Evolutionary conservation across 2,329 filamentous ascomycete species (phyloP), one percentile per base, ranked within the genome.

Genomic region (Aspergillus pseudoglaucus): DNA sequence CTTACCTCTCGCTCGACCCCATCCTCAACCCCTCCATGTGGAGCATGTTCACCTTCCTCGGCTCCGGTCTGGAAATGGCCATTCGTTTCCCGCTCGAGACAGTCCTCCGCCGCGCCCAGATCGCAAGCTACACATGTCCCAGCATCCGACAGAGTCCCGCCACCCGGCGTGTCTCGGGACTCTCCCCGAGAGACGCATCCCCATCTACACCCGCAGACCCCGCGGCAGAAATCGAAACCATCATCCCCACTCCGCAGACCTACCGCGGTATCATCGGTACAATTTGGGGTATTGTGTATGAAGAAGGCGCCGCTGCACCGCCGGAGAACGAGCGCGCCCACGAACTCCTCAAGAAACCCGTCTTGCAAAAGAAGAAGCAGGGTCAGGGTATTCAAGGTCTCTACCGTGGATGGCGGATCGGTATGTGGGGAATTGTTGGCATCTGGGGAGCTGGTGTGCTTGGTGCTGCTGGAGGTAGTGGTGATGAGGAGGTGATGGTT

Each of bases 1-100:
- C 87, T n/a, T 85, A 87, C 51, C 81, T 96, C 56, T 79, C 84
- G 53, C 84, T 97, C 59, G 89, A 95, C 65, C 87, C 87, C 20
- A 79, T 93, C 47, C 73, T 85, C 25, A 89, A 88, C 5, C 90
- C 93, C 0, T 83, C 83, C 39, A 80, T 87, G 12, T 97, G 94
- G 75, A 88, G 85, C 17, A 65, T 95, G 41, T 82, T 83, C 61
- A 88, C 88, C 46, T 95, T 97, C 69, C 76, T 88, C 56, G 83
- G 88, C 12, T 90, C 88, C 2, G 83, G 84, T 0, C 77, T 83
- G 2, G 90, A 95, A 43, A 80, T 97, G 27, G 87, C 93, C 59
- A 69, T 95, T 56, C 90, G 91, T 61, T 81, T 97, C 10, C 93
- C 93, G 0, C 75, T 97, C 4, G 93, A 98, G 70, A 97, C 91